These are phyloP conservation scores for Osmanthus fragrans DNA, from an alignment of 257 asterid species.

Conservation along the genomic window DNA sequence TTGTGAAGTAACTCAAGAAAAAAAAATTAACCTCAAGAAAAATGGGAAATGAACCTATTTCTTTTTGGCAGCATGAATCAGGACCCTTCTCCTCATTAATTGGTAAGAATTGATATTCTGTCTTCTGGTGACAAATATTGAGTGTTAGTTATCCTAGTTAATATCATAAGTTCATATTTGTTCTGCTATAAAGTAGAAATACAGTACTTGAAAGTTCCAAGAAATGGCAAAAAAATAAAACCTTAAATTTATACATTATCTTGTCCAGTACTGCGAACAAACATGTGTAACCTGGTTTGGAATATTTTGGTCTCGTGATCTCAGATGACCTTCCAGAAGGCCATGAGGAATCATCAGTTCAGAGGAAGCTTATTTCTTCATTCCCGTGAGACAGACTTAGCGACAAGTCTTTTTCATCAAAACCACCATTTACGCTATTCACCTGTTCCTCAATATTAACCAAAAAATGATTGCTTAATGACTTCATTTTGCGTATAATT, in stretches of 20 bases:
- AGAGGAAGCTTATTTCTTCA: conserved; percentile 26
- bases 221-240: neutral
- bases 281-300: conserved; percentile 10
- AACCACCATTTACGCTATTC: conserved; percentile 11
- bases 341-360: conserved; percentile 21
- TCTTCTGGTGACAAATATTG: neutral
- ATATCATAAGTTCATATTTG: neutral
- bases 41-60: conserved; percentile 35
- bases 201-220: neutral
- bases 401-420: conserved; percentile 15
- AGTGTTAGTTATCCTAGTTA: neutral
- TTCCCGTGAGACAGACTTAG: conserved; percentile 5
- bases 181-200: too few relatives aligned
- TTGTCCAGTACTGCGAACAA: neutral
- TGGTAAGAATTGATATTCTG: conserved; percentile 8
- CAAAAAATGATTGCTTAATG: conserved; percentile 34
- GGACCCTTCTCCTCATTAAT: conserved; percentile 27
- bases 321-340: conserved; percentile 18
- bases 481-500: conserved; percentile 26
- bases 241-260: neutral
- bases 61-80: conserved; percentile 27
- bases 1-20: neutral
- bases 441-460: conserved; percentile 27
- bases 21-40: conserved; percentile 37
- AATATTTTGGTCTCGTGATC: neutral